Conservation (phyloP, 179 eudicot genomes). For the Kewa caespitosa region DNA sequence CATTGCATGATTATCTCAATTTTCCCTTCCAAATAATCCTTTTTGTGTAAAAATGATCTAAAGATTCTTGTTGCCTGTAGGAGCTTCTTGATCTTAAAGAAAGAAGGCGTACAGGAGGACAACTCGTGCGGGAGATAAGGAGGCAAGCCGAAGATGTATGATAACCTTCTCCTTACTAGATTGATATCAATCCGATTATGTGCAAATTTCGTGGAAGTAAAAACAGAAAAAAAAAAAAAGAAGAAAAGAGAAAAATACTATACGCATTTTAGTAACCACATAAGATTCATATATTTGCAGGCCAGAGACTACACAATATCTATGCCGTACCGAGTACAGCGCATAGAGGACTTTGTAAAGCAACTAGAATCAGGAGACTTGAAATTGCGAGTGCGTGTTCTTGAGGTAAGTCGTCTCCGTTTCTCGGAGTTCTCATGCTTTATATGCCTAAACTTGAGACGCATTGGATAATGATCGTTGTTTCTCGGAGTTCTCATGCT, state of each 20-base stretch:
- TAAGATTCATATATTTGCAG: conserved; percentile 37
- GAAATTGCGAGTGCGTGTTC: conserved; percentile 92
- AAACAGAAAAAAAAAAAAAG: no score
- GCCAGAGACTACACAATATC: conserved; percentile 81
- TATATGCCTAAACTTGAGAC: neutral
- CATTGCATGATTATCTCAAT: neutral
- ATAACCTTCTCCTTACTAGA: conserved; percentile 12
- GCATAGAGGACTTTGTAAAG: conserved; percentile 84
- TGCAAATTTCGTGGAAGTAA: no score
- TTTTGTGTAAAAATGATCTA: conserved; percentile 17
- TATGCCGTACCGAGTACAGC: conserved; percentile 94
- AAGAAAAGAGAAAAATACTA: no score
- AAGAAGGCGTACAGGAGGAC: conserved; percentile 59
- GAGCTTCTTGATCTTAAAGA: conserved; percentile 91
- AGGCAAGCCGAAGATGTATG: conserved; percentile 94
- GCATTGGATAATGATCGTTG: no score
- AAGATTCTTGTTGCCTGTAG: conserved; percentile 39
- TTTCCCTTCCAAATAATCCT: neutral
- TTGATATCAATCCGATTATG: no score
- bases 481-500: no score
- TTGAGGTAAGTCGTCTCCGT: conserved; percentile 58
- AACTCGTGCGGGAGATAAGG: conserved; percentile 80
- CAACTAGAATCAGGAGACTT: conserved; percentile 89
- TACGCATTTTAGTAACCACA: conserved; percentile 14
- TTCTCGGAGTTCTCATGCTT: neutral